Percentiles rank a stretch among this genome's conserved stretches.
These are phyloP conservation scores for Hibiscus mutabilis DNA, from an alignment of 345 rosid species.

Conservation along the genomic window DNA sequence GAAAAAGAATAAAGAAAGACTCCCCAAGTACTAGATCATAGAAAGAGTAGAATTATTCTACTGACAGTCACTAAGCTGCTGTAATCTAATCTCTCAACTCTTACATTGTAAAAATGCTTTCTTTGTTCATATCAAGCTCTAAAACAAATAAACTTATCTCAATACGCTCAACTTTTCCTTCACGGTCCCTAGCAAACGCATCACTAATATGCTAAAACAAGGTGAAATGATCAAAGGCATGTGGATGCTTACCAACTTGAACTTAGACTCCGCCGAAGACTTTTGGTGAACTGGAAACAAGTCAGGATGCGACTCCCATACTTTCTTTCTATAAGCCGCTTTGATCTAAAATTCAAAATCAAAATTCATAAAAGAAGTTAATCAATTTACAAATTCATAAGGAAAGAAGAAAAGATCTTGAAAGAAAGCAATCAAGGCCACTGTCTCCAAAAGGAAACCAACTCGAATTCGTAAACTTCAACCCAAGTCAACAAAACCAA, in stretches of 20 bases:
- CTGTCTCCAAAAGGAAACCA: too few relatives aligned
- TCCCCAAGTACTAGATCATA: too few relatives aligned
- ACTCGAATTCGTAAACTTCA: too few relatives aligned
- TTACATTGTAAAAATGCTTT: not conserved
- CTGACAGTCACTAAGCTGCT: not conserved
- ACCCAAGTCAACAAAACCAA: too few relatives aligned
- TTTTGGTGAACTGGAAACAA: constrained; percentile 66
- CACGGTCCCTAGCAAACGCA: not conserved
- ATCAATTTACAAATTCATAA: not conserved
- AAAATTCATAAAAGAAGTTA: not conserved
- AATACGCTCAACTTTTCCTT: not conserved
- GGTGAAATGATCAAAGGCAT: not conserved
- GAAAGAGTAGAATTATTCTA: not conserved
- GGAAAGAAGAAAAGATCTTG: not conserved
- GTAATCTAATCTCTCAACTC: not conserved
- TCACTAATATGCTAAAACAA: too few relatives aligned
- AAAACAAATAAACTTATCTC: not conserved
- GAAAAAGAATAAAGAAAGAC: not conserved
- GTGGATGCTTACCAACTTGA: constrained; percentile 50
- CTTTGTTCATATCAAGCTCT: too few relatives aligned
- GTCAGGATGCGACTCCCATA: constrained; percentile 95
- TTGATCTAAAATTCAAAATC: constrained; percentile 39
- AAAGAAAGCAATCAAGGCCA: too few relatives aligned
- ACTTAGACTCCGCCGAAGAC: constrained; percentile 62
- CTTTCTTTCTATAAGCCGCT: constrained; percentile 81